Evolutionary conservation across 768 basidiomycete species (phyloP), one percentile per base, ranked within the genome.

Genomic region (Suillus placidus): DNA sequence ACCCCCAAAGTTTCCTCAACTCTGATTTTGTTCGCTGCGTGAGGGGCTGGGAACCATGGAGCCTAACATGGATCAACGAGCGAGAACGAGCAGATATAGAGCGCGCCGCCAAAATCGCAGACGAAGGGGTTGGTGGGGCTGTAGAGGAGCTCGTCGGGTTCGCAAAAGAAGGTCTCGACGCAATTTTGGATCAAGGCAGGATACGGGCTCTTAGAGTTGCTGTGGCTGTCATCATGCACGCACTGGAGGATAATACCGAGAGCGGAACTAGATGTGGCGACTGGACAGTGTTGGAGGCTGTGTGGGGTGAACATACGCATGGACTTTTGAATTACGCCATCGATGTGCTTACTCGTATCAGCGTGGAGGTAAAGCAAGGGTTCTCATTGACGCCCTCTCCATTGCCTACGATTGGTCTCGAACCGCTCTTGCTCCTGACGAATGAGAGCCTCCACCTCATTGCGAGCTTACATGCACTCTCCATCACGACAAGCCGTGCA

Each of bases 141-240:
- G 76, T 91, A 14, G 87, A 88, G 56, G 88, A 91, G 71, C 75
- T 93, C 14, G 65, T 67, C n/a, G 67, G 71, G 32, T 57, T 65
- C 16, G 72, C 72, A 45, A 66, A 67, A 20, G 61, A 34, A 69
- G 81, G 60, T 82, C 80, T 70, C 74, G 81, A 61, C 81, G 79
- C 66, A 79, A 82, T 38, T 81, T 30, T 60, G 26, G 81, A 18
- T 87, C 88, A 18, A 38, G 81, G 83, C 23, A 80, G 84, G 54
- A 71, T 92, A 23, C 84, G 87, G 40, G 85, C 83, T 8, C 74
- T 93, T 16, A 85, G 91, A 2, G 86, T 90, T 35, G 87, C 91
- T 0, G 70, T 90, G 16, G 86, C 86, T 0, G 77, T 91, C 16
- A 72, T 93, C 9, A 73, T 80, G 37, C 79, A 80, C 26, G 87